phyloP scores from a whole-genome alignment of 495 filamentous ascomycete species.

The Hypoxylon rickii region DNA sequence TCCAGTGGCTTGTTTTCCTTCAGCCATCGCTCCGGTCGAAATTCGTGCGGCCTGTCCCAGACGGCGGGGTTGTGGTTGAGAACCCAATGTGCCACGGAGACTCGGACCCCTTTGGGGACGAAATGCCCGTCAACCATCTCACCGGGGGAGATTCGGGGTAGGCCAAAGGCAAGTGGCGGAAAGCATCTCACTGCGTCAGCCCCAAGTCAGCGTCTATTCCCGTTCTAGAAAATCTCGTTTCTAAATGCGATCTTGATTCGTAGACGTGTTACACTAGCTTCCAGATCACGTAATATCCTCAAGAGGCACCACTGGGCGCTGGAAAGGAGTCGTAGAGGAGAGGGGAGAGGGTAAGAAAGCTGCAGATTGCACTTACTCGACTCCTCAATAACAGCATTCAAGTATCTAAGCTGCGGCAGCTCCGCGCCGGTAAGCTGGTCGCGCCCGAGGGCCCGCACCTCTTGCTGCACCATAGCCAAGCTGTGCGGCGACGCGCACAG shows the following conservation, averaged over 20 bases:
- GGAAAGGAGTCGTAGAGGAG: no score
- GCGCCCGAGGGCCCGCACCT: constrained; percentile 31
- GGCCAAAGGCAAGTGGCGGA: constrained; percentile 38
- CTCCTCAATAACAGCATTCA: constrained; percentile 50
- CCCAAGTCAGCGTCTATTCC: not conserved
- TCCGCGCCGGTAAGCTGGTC: constrained; percentile 29
- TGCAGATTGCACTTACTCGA: constrained; percentile 8
- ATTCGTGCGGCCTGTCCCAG: constrained; percentile 37
- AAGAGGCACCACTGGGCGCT: no score
- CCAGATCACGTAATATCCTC: no score
- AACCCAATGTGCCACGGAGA: constrained; percentile 43
- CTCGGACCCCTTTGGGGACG: constrained; percentile 39
- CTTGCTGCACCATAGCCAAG: constrained; percentile 41
- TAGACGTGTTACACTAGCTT: no score
- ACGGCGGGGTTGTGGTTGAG: constrained; percentile 37
- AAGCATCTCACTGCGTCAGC: constrained; percentile 40
- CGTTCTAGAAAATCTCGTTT: not conserved
- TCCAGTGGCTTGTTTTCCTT: constrained; percentile 28
- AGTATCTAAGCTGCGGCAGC: constrained; percentile 37
- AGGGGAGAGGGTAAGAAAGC: not conserved
- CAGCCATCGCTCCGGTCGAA: constrained; percentile 42
- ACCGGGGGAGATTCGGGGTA: constrained; percentile 41
- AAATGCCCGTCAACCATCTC: constrained; percentile 39
- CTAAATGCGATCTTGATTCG: not conserved
- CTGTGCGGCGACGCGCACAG: constrained; percentile 39